Base-by-base conservation (phyloP, 306 rosid species). In the Boehmeria nivea region DNA sequence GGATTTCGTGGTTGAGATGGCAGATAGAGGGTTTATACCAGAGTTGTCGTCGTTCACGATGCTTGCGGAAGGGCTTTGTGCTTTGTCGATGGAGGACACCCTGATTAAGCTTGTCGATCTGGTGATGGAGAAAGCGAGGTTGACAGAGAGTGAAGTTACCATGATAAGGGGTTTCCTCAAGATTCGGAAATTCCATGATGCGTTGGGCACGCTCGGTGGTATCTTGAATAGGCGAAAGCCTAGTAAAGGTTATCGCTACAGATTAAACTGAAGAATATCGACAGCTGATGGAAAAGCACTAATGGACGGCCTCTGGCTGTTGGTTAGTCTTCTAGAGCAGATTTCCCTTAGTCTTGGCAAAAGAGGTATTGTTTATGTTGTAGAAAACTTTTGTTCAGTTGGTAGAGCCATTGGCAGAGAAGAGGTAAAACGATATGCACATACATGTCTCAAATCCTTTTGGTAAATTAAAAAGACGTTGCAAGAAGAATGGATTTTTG, bases 1-100 rank as follows among this genome's bases (percentile, higher is more conserved):
- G 62, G 87, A 91, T 68, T 91, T 91, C 51, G 72, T 73, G 0
- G 48, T 78, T 50, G 98, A 91, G 78, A 87, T 87, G 94, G 67
- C 76, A 62, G 95, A 73, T 54, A 80, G 67, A 60, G 96, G 94
- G 24, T 47, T 55, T 14, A 37, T 87, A 59, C 98, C 98, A 0
- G 96, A 87, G 57, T 63, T 76, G 63, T 59, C 83, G 15, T 76
- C 95, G 1, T 91, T 91, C 40, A 59, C 59, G 57, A 68, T 78
- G 73, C 81, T 91, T 75, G 94, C 93, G 0, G 98, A 91, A 49
- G 98, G 96, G 27, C 96, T 91, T 39, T 73, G 78, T 62, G 78
- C 94, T 47, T 78, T 91, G 66, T 76, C 89, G 56, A 87, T 80
- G 96, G 98, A 84, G 64, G 78, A 72, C 21, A 82, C 93, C 49